These are phyloP conservation scores for Penicillium verrucosum DNA, from an alignment of 2,329 filamentous ascomycete genomes.

Conservation along the genomic window DNA sequence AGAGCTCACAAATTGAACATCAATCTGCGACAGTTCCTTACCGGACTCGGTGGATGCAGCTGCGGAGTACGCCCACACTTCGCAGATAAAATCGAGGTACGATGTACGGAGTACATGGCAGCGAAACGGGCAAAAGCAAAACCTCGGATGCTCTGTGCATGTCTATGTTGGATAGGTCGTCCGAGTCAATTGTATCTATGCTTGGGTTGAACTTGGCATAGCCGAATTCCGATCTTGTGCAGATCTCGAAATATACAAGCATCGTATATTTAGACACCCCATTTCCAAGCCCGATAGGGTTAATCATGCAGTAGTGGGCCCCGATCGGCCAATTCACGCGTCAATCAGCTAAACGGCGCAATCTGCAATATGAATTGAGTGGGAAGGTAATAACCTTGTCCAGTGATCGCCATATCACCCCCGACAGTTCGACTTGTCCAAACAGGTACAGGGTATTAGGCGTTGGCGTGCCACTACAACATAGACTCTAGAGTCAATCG, in stretches of 20 bases:
- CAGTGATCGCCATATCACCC: neutral
- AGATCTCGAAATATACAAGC: neutral
- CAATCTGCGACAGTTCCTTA: neutral
- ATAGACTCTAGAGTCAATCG: neutral
- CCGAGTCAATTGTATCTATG: neutral
- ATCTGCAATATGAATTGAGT: neutral
- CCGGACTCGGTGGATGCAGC: neutral
- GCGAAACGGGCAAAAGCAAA: neutral
- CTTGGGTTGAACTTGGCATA: neutral
- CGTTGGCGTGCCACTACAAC: neutral
- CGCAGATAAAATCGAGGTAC: neutral
- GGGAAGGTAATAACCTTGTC: neutral
- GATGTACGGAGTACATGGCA: neutral
- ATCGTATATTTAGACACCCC: neutral
- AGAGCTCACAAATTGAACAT: neutral
- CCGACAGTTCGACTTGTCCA: neutral
- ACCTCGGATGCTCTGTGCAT: neutral
- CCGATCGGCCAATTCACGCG: neutral
- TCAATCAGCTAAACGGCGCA: neutral
- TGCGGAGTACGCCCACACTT: neutral
- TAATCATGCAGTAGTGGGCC: neutral
- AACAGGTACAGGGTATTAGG: neutral
- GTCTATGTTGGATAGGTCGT: neutral
- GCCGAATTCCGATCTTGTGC: constrained; percentile 2
- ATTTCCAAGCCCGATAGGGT: neutral